Base-by-base conservation (phyloP, 495 filamentous ascomycete genomes). In the Parathielavia hyrcaniae region DNA sequence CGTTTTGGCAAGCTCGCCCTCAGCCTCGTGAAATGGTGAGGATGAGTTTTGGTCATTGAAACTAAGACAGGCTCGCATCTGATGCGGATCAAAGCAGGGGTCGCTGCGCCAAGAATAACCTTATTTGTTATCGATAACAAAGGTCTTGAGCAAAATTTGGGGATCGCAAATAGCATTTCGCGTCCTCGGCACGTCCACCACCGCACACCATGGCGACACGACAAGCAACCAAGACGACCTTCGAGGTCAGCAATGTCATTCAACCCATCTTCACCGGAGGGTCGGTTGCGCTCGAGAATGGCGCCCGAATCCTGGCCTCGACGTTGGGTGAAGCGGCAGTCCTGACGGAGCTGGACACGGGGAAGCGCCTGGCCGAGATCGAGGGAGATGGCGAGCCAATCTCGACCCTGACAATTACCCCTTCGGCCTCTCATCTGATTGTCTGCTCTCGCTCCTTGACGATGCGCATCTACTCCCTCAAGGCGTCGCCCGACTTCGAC, bases 301-400 rank as follows among this genome's bases (percentile, higher is more conserved):
- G 81, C 73, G 92, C 91, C 40, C 83, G 84, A 61, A 80, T 97
- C 53, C 79, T 99, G 50, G 91, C 89, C 22, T 89, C 90, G 22
- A 91, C 88, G 39, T 71, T 96, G 13, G 88, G 85, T 22, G 93
- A 99, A 68, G 88, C 96, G 80, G 91, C 83, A 20, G 73, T 97
- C 38, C 73, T 99, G 56, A 91, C 93, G 14, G 85, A 96, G 70
- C 77, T 97, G 38, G 79, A 84, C 60, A 95, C 84, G 19, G 93
- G 93, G 3, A 82, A 83, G 60, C 86, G 90, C 67, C 78, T 97
- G 46, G 85, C 86, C 20, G 86, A 87, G 53, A 82, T 97, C 53
- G 93, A 97, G 78, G 95, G 93, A 61, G 95, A 97, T 82, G 93
- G 89, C 65, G 93, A 99, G 69, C 74, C 83, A 12, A 87, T 97